Conservation (phyloP, 1,284 basidiomycete species). For the Ceratobasidium sp. region DNA sequence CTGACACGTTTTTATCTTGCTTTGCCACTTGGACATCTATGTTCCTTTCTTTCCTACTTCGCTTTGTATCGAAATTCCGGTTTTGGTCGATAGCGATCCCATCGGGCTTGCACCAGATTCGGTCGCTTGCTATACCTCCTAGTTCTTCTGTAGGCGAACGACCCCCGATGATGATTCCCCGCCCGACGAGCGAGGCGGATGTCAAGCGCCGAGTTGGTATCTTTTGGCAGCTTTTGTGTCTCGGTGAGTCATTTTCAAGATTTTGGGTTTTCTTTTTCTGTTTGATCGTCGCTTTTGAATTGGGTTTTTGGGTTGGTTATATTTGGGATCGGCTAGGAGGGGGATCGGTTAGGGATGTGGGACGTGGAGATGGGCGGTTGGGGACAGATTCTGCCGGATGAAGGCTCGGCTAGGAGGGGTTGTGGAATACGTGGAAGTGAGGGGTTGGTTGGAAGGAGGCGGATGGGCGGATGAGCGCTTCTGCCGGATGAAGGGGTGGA, state of each 20-base stretch:
- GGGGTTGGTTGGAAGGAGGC: too few species aligned
- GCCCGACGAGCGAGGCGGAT: conserved; percentile 3
- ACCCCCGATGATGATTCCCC: background rate
- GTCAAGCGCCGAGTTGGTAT: conserved; percentile 13
- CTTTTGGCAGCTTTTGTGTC: conserved; percentile 34
- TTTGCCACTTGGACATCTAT: background rate
- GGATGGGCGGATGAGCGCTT: too few species aligned
- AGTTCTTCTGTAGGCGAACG: background rate
- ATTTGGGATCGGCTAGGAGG: too few species aligned
- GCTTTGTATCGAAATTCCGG: background rate
- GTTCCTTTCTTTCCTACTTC: background rate
- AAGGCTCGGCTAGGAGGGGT: too few species aligned
- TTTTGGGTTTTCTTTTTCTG: too few species aligned
- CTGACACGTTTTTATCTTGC: background rate
- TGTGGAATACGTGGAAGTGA: too few species aligned
- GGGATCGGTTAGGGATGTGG: too few species aligned
- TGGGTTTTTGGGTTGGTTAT: too few species aligned
- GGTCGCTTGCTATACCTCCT: conserved; percentile 3
- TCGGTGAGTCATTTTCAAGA: conserved; percentile 11
- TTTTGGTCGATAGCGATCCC: conserved; percentile 6
- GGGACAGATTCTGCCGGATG: too few species aligned
- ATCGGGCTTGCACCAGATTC: conserved; percentile 24
- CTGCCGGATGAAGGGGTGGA: too few species aligned
- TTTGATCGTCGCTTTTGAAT: too few species aligned
- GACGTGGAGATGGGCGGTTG: too few species aligned